Conservation (phyloP, 129 eudicot genomes). For the Calendula officinalis region DNA sequence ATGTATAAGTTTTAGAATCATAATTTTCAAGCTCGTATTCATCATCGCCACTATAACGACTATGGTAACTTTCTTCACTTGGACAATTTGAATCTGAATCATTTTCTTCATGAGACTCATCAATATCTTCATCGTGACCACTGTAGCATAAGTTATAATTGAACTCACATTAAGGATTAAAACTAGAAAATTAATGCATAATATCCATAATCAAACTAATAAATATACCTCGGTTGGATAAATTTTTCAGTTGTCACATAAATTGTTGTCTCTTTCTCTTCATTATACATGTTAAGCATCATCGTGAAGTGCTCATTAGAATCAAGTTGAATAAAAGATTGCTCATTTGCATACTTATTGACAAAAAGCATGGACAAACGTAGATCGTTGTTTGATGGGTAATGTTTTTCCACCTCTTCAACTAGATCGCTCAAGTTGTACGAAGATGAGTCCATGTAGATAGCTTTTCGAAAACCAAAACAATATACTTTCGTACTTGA, state of each 20-base stretch:
- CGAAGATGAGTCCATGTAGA: no score
- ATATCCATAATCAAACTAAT: no score
- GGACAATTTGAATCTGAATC: background rate
- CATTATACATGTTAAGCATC: constrained; percentile 1
- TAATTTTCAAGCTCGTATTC: no score
- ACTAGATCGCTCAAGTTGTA: no score
- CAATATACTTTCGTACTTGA: no score
- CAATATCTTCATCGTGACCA: background rate
- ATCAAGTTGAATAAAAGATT: constrained; percentile 1
- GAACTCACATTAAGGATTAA: background rate
- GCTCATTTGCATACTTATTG: background rate
- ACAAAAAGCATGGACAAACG: background rate
- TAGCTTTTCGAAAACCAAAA: no score
- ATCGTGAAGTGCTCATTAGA: background rate
- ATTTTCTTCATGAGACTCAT: background rate
- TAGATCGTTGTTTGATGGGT: background rate
- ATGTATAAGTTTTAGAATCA: no score
- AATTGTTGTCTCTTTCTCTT: background rate
- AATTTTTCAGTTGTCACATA: background rate
- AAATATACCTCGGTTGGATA: background rate
- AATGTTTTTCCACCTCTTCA: no score
- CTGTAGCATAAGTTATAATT: background rate
- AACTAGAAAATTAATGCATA: background rate
- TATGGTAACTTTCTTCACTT: background rate
- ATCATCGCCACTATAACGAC: no score